Percentiles rank a stretch among this genome's conserved stretches.
Evolutionary conservation across 352 stramenopile genomes (phyloP).

Genomic region (Pythium guiyangense): DNA sequence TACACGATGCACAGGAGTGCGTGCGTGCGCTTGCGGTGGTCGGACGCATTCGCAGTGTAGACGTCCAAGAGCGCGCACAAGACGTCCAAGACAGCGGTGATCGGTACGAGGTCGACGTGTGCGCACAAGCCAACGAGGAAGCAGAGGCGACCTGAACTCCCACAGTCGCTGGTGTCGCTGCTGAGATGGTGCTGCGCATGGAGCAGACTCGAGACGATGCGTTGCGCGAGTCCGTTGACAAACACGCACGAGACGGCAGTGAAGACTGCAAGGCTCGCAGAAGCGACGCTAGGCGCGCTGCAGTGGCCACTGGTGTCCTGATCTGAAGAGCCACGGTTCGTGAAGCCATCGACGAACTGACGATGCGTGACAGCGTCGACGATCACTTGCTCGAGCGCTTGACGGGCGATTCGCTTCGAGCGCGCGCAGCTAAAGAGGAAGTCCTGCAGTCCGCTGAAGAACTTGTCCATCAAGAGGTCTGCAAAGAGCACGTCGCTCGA

Average conservation of each 20-base stretch:
- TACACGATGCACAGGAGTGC: slow-evolving; percentile 36
- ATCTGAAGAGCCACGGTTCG: no score
- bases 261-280: slow-evolving; percentile 27
- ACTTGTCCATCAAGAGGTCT: slow-evolving; percentile 65
- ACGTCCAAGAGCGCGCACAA: slow-evolving; percentile 20
- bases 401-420: slow-evolving; percentile 23
- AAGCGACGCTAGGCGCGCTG: not conserved
- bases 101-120: slow-evolving; percentile 33
- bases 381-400: slow-evolving; percentile 23
- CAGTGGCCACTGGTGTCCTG: not conserved
- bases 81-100: slow-evolving; percentile 23
- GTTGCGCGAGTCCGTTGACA: slow-evolving; percentile 35
- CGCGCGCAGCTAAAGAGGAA: slow-evolving; percentile 49
- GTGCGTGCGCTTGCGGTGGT: not conserved
- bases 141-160: slow-evolving; percentile 10
- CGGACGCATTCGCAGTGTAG: slow-evolving; percentile 8
- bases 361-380: slow-evolving; percentile 1
- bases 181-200: not conserved
- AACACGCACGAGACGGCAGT: slow-evolving; percentile 26
- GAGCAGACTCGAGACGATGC: slow-evolving; percentile 21
- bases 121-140: slow-evolving; percentile 38
- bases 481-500: slow-evolving; percentile 16
- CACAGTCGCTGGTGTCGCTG: not conserved
- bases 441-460: slow-evolving; percentile 42
- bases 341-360: not conserved